Evolutionary conservation across 2,329 filamentous ascomycete species (phyloP).

Genomic region (Plectosphaerella plurivora): DNA sequence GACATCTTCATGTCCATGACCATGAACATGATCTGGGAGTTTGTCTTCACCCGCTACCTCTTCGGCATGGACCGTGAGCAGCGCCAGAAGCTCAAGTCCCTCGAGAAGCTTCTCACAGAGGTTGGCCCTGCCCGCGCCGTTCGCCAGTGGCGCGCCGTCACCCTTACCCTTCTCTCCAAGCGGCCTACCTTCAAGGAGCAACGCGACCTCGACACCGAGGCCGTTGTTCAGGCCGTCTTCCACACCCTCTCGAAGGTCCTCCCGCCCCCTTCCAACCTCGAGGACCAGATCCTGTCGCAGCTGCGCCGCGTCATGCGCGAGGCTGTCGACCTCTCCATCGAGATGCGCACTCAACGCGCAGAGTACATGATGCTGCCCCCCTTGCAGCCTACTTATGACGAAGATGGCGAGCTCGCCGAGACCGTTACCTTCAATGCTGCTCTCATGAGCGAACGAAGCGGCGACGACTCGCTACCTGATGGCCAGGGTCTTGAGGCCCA

Average conservation of each 20-base stretch:
- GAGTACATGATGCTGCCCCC: conserved; percentile 99
- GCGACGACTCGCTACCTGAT: conserved; percentile 42
- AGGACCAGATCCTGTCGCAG: conserved; percentile 76
- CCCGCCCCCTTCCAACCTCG: conserved; percentile 77
- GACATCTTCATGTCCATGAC: conserved; percentile 98
- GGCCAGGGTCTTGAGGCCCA: conserved; percentile 79
- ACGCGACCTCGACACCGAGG: conserved; percentile 85
- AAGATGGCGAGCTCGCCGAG: conserved; percentile 80
- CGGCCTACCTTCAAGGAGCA: conserved; percentile 77
- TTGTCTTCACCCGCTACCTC: conserved; percentile 94
- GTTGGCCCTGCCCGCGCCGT: conserved; percentile 86
- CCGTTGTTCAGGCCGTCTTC: conserved; percentile 87
- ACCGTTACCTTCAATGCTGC: conserved; percentile 89
- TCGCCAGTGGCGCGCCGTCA: conserved; percentile 94
- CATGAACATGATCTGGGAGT: conserved; percentile 99
- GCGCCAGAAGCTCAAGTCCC: conserved; percentile 90
- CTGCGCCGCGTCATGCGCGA: conserved; percentile 83
- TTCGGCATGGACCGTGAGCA: conserved; percentile 99
- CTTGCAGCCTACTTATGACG: conserved; percentile 89
- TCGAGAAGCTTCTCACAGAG: conserved; percentile 88
- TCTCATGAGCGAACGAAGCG: conserved; percentile 90
- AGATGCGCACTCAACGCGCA: conserved; percentile 95
- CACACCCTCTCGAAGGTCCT: conserved; percentile 79
- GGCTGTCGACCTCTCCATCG: conserved; percentile 85
- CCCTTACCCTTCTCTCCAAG: conserved; percentile 80